phyloP scores from a whole-genome alignment of 345 rosid species.

The Gossypioides kirkii region DNA sequence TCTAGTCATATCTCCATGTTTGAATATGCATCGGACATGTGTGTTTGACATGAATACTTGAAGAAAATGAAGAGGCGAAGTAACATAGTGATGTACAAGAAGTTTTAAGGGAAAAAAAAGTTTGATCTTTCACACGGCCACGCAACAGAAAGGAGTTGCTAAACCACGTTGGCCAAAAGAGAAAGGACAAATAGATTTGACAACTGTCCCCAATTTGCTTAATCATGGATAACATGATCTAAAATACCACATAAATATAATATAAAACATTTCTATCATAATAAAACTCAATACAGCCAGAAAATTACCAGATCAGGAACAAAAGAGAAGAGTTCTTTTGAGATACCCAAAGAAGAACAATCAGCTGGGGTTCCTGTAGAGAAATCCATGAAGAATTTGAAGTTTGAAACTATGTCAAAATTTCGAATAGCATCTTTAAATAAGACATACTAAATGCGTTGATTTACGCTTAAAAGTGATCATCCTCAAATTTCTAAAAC shows the following conservation, averaged over 20 bases:
- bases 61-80: neutral
- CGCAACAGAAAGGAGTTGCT: neutral
- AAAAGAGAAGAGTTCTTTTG: constrained; percentile 59
- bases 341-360: constrained; percentile 75
- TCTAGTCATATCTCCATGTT: too few species aligned
- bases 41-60: neutral
- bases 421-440: neutral
- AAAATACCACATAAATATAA: neutral
- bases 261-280: neutral
- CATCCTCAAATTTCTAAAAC: too few species aligned
- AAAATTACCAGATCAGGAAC: constrained; percentile 74
- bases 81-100: too few species aligned
- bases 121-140: too few species aligned
- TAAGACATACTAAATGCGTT: neutral
- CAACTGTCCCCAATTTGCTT: constrained; percentile 22
- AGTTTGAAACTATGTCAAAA: neutral
- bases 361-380: constrained; percentile 91
- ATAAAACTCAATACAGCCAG: neutral
- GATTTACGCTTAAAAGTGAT: too few species aligned
- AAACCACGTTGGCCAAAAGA: neutral
- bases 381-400: neutral
- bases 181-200: constrained; percentile 14
- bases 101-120: too few species aligned
- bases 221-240: neutral
- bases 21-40: too few species aligned